phyloP scores from a whole-genome alignment of 2,329 filamentous ascomycete genomes.

The Bimuria novae-zelandiae region DNA sequence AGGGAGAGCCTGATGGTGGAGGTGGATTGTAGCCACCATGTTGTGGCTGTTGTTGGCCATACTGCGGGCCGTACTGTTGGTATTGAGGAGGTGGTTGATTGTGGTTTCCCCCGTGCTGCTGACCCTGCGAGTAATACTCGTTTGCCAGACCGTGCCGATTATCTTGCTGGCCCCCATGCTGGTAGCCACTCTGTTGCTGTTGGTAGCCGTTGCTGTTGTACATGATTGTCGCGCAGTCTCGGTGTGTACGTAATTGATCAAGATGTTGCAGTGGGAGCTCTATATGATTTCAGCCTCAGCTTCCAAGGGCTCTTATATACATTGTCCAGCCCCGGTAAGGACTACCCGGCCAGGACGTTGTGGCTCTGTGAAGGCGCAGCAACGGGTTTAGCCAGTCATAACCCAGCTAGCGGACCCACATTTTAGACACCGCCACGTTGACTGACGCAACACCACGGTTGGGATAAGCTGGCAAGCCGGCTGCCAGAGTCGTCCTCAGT shows the following conservation, averaged over 20 bases:
- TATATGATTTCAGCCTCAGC: background rate
- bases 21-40: slow-evolving; percentile 5
- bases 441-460: background rate
- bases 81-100: slow-evolving; percentile 29
- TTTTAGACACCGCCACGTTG: slow-evolving; percentile 1
- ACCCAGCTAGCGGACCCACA: slow-evolving; percentile 2
- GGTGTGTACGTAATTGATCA: background rate
- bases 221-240: background rate
- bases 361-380: slow-evolving; percentile 7
- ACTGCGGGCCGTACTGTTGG: slow-evolving; percentile 32
- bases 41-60: slow-evolving; percentile 14
- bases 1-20: background rate
- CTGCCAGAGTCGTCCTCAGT: background rate
- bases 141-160: background rate
- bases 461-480: background rate
- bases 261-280: background rate
- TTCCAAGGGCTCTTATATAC: background rate
- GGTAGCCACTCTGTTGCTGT: slow-evolving; percentile 4
- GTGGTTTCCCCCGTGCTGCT: slow-evolving; percentile 17
- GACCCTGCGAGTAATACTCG: slow-evolving; percentile 7
- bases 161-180: background rate
- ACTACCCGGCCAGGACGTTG: background rate
- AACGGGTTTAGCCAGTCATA: background rate
- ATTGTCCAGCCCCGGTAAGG: background rate
- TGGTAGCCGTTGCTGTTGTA: slow-evolving; percentile 4